Conservation (phyloP, 192 early-diverging fungal genomes). For the Diversispora eburnea region DNA sequence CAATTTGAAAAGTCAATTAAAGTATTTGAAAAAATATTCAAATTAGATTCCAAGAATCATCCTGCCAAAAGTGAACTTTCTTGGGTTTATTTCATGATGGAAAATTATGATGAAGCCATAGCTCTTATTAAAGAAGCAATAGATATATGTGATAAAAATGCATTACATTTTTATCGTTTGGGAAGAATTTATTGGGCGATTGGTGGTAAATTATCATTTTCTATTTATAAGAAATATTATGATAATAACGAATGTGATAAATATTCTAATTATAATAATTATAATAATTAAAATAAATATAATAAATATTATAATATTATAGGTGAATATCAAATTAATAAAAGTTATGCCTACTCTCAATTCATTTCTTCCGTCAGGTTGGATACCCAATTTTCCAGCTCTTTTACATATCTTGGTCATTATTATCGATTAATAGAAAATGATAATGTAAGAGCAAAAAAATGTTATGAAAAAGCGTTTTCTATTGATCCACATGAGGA, state of each 20-base stretch:
- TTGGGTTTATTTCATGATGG: constrained; percentile 54
- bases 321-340: constrained; percentile 55
- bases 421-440: constrained; percentile 70
- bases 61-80: constrained; percentile 66
- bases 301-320: background rate
- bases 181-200: constrained; percentile 76
- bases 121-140: constrained; percentile 52
- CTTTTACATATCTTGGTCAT: constrained; percentile 79
- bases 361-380: constrained; percentile 71
- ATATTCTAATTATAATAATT: background rate
- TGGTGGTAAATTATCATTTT: constrained; percentile 55
- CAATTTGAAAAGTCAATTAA: constrained; percentile 53
- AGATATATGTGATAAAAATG: constrained; percentile 42
- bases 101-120: constrained; percentile 53
- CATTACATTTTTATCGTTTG: constrained; percentile 59
- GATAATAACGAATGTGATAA: no score
- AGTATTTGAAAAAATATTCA: constrained; percentile 54
- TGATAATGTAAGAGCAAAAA: constrained; percentile 65
- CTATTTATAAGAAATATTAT: no score
- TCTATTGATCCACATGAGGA: constrained; percentile 62
- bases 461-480: constrained; percentile 83
- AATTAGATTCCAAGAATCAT: constrained; percentile 42
- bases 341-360: constrained; percentile 58
- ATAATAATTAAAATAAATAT: background rate
- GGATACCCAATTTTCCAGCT: constrained; percentile 55